Evolutionary conservation across 768 basidiomycete genomes (phyloP).

Genomic region (Pleurotus sapidus): DNA sequence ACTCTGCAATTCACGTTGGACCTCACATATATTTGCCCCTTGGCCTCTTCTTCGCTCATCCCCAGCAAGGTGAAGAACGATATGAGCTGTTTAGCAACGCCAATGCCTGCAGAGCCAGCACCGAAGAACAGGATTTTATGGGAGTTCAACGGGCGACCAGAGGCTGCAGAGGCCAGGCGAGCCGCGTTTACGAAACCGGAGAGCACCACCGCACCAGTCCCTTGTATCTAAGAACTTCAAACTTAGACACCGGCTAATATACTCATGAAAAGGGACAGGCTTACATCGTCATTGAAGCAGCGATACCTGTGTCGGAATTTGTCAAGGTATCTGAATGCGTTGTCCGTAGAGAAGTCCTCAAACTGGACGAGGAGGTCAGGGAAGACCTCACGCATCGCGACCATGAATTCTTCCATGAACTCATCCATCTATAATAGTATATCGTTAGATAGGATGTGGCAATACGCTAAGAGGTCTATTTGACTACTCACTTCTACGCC

Average conservation of each 20-base stretch:
- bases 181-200: constrained; percentile 77
- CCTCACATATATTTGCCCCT: constrained; percentile 61
- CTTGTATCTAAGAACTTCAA: constrained; percentile 48
- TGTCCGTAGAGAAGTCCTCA: constrained; percentile 77
- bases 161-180: constrained; percentile 50
- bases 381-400: constrained; percentile 59
- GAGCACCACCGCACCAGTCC: constrained; percentile 72
- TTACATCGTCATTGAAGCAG: constrained; percentile 73
- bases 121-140: constrained; percentile 89
- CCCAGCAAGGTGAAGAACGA: constrained; percentile 79
- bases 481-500: constrained; percentile 34
- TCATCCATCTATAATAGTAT: constrained; percentile 49
- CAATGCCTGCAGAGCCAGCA: constrained; percentile 88
- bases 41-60: constrained; percentile 64
- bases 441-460: background rate
- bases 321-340: constrained; percentile 71
- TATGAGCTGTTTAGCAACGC: constrained; percentile 80
- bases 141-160: constrained; percentile 56
- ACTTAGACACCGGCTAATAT: background rate
- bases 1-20: background rate
- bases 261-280: constrained; percentile 20
- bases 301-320: constrained; percentile 55
- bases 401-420: constrained; percentile 80
- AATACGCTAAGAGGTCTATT: background rate
- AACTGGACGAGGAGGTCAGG: constrained; percentile 72